Percentiles rank a stretch among this genome's conserved stretches.
Conservation (phyloP, 148 eudicot species). For the Pouteria glomerata region DNA sequence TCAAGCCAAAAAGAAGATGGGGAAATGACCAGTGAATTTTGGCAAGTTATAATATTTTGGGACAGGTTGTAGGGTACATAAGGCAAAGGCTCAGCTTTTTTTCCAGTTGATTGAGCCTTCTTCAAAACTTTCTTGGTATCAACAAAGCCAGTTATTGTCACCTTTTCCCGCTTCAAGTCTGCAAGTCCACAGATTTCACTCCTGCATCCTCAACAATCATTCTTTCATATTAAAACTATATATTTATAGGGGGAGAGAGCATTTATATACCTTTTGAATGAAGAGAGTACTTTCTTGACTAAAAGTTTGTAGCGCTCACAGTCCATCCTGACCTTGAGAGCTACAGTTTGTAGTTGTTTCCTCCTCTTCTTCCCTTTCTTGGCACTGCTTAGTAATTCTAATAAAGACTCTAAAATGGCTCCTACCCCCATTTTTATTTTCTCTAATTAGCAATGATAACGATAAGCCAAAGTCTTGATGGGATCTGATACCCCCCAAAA, state of each 20-base stretch:
- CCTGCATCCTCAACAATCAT: conserved; percentile 21
- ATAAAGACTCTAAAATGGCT: conserved; percentile 59
- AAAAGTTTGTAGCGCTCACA: conserved; percentile 66
- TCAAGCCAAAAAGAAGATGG: too few species aligned
- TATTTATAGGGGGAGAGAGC: too few species aligned
- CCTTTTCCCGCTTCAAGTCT: conserved; percentile 63
- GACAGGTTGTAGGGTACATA: conserved; percentile 57
- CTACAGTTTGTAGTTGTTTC: conserved; percentile 45
- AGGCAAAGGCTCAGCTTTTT: conserved; percentile 62
- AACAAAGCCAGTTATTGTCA: conserved; percentile 52
- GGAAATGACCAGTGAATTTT: too few species aligned
- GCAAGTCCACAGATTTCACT: conserved; percentile 54
- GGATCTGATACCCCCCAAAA: too few species aligned
- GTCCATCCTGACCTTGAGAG: conserved; percentile 61
- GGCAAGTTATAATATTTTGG: too few species aligned
- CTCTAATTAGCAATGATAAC: too few species aligned
- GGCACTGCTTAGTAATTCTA: conserved; percentile 32
- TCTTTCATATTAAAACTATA: neutral
- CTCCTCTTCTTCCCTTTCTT: conserved; percentile 42
- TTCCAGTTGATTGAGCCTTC: conserved; percentile 45
- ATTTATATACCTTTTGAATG: conserved; percentile 69
- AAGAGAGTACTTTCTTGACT: conserved; percentile 55
- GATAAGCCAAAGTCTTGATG: too few species aligned
- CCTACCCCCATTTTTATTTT: conserved; percentile 51
- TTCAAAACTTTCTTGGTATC: conserved; percentile 56